A percentile compares a stretch with the other conserved stretches of the same genome.
phyloP scores from a whole-genome alignment of 441 rosid species.

The Pelargonium fulgidum region DNA sequence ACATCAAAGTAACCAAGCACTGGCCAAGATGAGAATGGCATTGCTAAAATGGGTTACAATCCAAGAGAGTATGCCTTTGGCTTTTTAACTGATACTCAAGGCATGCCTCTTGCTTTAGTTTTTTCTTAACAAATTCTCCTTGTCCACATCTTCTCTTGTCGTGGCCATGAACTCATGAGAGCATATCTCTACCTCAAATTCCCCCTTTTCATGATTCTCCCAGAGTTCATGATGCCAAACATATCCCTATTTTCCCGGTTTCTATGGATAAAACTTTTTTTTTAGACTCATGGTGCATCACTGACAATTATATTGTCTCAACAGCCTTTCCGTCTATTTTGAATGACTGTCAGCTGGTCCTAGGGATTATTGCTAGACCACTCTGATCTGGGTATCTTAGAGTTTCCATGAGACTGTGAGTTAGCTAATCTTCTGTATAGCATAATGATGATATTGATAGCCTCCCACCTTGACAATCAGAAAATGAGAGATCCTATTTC shows the following conservation, averaged over 20 bases:
- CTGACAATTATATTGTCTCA: neutral
- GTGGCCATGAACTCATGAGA: constrained; percentile 3
- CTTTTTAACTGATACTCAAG: constrained; percentile 15
- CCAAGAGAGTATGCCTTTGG: constrained; percentile 17
- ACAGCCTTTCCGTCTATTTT: neutral
- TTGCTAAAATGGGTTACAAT: constrained; percentile 19
- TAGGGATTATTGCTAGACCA: neutral
- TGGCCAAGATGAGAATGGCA: constrained; percentile 7
- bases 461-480: neutral
- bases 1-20: constrained; percentile 1
- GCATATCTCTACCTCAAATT: constrained; percentile 13
- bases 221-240: constrained; percentile 19
- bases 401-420: neutral
- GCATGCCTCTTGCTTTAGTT: neutral
- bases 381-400: neutral
- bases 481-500: neutral
- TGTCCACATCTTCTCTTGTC: constrained; percentile 15
- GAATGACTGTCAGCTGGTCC: constrained; percentile 10
- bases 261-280: neutral
- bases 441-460: neutral
- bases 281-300: neutral
- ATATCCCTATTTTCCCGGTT: neutral
- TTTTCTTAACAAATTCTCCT: constrained; percentile 16
- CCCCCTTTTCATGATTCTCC: constrained; percentile 16
- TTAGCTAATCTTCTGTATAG: neutral